Evolutionary conservation across 2,329 filamentous ascomycete species (phyloP).

Genomic region (Talaromyces sp.): DNA sequence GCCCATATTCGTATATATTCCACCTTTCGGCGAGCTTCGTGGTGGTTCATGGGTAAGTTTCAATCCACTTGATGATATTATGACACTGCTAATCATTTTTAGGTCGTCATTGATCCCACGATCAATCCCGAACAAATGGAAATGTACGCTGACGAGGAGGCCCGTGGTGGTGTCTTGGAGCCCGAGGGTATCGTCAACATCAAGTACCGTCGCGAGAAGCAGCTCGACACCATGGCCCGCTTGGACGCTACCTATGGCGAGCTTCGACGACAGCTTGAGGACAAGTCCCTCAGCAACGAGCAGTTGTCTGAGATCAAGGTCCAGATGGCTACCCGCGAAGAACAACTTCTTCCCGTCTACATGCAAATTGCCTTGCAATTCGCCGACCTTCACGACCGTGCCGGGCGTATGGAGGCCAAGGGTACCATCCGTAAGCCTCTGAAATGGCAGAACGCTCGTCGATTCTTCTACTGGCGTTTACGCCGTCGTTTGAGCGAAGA

Average conservation of each 20-base stretch:
- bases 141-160: conserved; percentile 96
- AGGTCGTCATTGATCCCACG: conserved; percentile 94
- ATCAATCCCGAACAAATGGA: conserved; percentile 98
- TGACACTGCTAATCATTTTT: conserved; percentile 30
- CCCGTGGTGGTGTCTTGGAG: conserved; percentile 94
- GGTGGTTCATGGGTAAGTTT: conserved; percentile 84
- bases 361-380: conserved; percentile 94
- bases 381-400: conserved; percentile 92
- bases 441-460: conserved; percentile 81
- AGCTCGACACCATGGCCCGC: conserved; percentile 95
- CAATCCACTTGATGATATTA: neutral
- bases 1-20: conserved; percentile 98
- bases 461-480: conserved; percentile 99
- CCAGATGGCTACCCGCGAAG: conserved; percentile 80
- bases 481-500: conserved; percentile 96
- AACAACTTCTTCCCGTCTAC: conserved; percentile 87
- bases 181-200: conserved; percentile 98
- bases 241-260: conserved; percentile 78
- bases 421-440: conserved; percentile 80
- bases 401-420: conserved; percentile 98
- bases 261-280: conserved; percentile 73
- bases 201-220: conserved; percentile 97
- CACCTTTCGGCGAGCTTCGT: conserved; percentile 91
- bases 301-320: conserved; percentile 74
- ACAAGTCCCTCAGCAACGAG: conserved; percentile 67